Conservation (phyloP, 176 grass and related monocot genomes). For the Poa pratensis region DNA sequence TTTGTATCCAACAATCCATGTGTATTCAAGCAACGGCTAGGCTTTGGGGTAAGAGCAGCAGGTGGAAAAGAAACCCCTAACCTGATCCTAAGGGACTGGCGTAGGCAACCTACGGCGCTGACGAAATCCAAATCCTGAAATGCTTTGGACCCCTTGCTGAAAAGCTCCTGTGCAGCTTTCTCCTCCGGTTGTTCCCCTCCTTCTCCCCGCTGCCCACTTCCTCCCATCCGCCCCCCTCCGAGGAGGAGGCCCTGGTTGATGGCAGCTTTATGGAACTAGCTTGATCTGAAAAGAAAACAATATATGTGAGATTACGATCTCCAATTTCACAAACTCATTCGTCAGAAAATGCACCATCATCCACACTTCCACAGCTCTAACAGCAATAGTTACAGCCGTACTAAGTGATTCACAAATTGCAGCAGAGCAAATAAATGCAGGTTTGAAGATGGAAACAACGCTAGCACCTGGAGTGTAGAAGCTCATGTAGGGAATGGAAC, state of each 20-base stretch:
- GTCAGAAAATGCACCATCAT: not conserved
- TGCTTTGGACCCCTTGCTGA: slow-evolving; percentile 65
- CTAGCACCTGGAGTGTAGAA: slow-evolving; percentile 18
- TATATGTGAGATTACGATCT: not conserved
- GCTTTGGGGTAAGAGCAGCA: too few species aligned
- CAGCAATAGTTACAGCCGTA: not conserved
- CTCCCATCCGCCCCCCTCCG: not conserved
- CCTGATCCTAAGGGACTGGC: slow-evolving; percentile 74
- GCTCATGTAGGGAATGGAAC: not conserved
- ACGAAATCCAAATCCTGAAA: slow-evolving; percentile 65
- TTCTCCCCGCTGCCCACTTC: not conserved
- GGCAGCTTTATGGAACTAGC: not conserved
- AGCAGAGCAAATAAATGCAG: not conserved
- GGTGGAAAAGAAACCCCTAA: slow-evolving; percentile 45
- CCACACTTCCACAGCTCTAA: not conserved
- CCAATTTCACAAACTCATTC: not conserved
- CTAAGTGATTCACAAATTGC: not conserved
- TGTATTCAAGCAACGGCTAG: not conserved
- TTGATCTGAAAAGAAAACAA: slow-evolving; percentile 19
- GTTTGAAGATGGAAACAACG: slow-evolving; percentile 12
- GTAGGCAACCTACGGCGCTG: slow-evolving; percentile 65
- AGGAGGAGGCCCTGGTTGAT: not conserved
- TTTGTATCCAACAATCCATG: not conserved
- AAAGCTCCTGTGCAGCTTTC: slow-evolving; percentile 68
- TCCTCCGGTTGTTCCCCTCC: slow-evolving; percentile 23